Evolutionary conservation across 2,329 filamentous ascomycete genomes (phyloP), one percentile per base, ranked within the genome.

Genomic region (Thelonectria rubi): DNA sequence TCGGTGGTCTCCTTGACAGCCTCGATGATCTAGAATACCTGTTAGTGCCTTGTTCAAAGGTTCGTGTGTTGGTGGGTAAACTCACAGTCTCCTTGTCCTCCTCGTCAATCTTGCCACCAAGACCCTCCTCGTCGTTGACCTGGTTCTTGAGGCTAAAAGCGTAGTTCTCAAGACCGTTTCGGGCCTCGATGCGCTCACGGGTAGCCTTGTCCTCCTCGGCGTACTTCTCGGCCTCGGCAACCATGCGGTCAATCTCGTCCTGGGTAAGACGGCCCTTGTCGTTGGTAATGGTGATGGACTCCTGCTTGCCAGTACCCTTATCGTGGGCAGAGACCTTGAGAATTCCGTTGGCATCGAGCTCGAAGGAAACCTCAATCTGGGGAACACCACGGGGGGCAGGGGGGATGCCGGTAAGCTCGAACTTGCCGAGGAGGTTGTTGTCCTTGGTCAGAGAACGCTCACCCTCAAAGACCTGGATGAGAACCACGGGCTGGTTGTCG

Each of bases 131-230:
- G 68, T 99, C 95, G 79, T 94, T 94, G 84, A 93, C 90, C 86
- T 98, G 95, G 91, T 97, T 98, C 92, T 98, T 98, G 73, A 99
- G 85, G 84, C 87, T 94, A 88, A 97, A 98, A 72, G 93, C 93
- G 83, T 98, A 99, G 89, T 98, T 98, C 89, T 99, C 95, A 65
- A 99, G 91, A 72, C 90, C 88, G 82, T 99, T 98, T 77, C 94
- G 91, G 73, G 94, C 91, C 85, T 97, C 94, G 73, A 99, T 97
- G 83, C 94, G 94, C 84, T 95, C 92, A 78, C 93, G 93, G 75
- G 92, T 96, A 67, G 94, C 94, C 89, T 98, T 98, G 86, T 99
- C 95, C 83, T 98, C 95, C 81, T 99, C 95, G 76, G 95, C 95
- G 79, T 94, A 98, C 84, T 97, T 92, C 88, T 98, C 95, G 64